phyloP scores from a whole-genome alignment of 2,329 filamentous ascomycete genomes.

The Tolypocladium tundrense region DNA sequence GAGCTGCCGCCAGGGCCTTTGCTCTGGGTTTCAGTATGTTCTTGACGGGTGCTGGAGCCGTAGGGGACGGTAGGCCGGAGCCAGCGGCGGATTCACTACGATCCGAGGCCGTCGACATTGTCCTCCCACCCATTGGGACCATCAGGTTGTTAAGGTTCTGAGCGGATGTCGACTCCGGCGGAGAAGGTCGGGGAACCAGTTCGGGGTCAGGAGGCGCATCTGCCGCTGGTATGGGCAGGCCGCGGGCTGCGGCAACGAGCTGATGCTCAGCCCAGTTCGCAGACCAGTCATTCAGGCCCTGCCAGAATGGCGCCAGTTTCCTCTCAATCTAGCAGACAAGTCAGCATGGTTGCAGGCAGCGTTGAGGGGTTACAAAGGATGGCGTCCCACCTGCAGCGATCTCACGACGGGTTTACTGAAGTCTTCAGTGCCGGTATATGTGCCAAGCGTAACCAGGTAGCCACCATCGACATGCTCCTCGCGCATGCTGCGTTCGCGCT shows the following conservation, averaged over 20 bases:
- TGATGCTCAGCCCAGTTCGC: slow-evolving; percentile 90
- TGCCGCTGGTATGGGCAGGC: slow-evolving; percentile 70
- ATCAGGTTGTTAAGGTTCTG: slow-evolving; percentile 61
- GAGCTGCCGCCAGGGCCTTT: slow-evolving; percentile 77
- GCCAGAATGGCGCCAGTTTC: slow-evolving; percentile 89
- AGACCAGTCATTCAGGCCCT: slow-evolving; percentile 80
- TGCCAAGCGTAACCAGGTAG: slow-evolving; percentile 85
- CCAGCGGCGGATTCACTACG: slow-evolving; percentile 49
- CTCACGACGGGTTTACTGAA: slow-evolving; percentile 83
- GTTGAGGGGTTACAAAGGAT: not conserved
- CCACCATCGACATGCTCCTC: slow-evolving; percentile 94
- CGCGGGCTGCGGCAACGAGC: slow-evolving; percentile 81
- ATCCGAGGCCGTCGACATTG: slow-evolving; percentile 72
- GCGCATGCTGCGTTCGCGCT: slow-evolving; percentile 79
- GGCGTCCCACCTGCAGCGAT: slow-evolving; percentile 66
- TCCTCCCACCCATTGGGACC: slow-evolving; percentile 68
- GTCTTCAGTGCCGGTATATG: slow-evolving; percentile 86
- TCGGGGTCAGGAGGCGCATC: slow-evolving; percentile 72
- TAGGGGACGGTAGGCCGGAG: slow-evolving; percentile 44
- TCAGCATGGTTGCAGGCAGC: slow-evolving; percentile 6
- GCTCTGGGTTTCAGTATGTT: slow-evolving; percentile 68
- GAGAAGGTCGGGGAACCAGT: slow-evolving; percentile 37
- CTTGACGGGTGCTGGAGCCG: slow-evolving; percentile 25
- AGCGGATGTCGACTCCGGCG: slow-evolving; percentile 35
- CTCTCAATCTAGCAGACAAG: slow-evolving; percentile 64